These are phyloP conservation scores for Rhizopus microsporus DNA, from an alignment of 371 early-diverging fungal species.

Conservation along the genomic window DNA sequence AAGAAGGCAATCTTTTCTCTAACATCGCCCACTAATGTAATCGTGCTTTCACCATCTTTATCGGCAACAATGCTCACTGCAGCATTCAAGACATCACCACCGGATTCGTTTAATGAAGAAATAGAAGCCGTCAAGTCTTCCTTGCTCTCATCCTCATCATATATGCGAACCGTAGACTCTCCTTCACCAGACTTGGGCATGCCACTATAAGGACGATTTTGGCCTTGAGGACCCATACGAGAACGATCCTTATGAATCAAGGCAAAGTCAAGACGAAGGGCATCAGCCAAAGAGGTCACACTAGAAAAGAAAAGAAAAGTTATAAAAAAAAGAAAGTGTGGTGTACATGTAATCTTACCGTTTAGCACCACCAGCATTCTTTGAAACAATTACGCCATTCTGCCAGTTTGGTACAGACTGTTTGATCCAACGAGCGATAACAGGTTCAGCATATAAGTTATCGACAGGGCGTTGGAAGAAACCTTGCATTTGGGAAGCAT, in stretches of 20 bases:
- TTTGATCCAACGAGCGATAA: slow-evolving; percentile 87
- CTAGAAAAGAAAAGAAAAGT: slow-evolving; percentile 37
- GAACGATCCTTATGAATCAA: slow-evolving; percentile 90
- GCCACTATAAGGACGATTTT: slow-evolving; percentile 53
- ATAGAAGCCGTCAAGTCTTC: slow-evolving; percentile 43
- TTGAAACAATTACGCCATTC: slow-evolving; percentile 88
- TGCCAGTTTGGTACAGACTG: slow-evolving; percentile 76
- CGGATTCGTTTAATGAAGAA: slow-evolving; percentile 46
- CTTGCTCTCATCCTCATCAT: slow-evolving; percentile 42
- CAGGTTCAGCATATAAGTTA: slow-evolving; percentile 94
- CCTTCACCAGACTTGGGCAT: slow-evolving; percentile 51
- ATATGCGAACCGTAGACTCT: slow-evolving; percentile 32
- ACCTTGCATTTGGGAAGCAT: slow-evolving; percentile 94
- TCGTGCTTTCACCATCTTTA: slow-evolving; percentile 56
- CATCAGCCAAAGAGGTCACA: slow-evolving; percentile 95
- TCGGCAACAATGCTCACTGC: slow-evolving; percentile 55
- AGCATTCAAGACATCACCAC: slow-evolving; percentile 48
- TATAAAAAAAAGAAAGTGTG: neutral
- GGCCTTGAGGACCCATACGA: slow-evolving; percentile 59
- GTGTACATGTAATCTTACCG: slow-evolving; percentile 55
- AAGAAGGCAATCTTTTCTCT: slow-evolving; percentile 85
- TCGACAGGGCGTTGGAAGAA: slow-evolving; percentile 96
- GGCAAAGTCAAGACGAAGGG: slow-evolving; percentile 92
- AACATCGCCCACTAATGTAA: slow-evolving; percentile 94
- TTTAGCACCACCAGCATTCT: slow-evolving; percentile 98